Conservation (phyloP, 345 rosid genomes). For the Psidium friedrichsthalianum region DNA sequence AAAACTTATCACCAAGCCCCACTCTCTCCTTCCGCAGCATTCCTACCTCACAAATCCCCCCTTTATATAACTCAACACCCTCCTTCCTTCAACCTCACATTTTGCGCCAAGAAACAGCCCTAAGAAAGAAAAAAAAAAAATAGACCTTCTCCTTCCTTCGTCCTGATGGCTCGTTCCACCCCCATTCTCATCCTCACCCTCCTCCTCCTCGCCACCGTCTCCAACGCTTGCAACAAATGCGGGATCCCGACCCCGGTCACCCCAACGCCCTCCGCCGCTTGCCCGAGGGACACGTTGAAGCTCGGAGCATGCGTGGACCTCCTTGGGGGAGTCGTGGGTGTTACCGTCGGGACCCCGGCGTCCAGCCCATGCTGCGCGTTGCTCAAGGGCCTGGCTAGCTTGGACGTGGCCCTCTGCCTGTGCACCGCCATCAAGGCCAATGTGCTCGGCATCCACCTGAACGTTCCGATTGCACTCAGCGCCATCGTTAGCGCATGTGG, state of each 20-base stretch:
- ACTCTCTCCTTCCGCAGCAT: constrained; percentile 26
- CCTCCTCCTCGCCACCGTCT: constrained; percentile 13
- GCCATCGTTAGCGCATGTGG: constrained; percentile 28
- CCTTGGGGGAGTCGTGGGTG: constrained; percentile 23
- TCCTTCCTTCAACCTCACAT: not conserved
- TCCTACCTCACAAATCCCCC: constrained; percentile 18
- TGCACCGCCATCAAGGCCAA: constrained; percentile 53
- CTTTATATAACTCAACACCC: constrained; percentile 5
- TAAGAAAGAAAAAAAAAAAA: not conserved
- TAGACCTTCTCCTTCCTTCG: not conserved
- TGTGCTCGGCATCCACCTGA: constrained; percentile 36
- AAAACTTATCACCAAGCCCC: constrained; percentile 2
- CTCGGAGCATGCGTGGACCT: constrained; percentile 39
- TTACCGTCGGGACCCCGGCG: constrained; percentile 21
- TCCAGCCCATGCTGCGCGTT: constrained; percentile 38
- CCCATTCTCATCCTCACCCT: constrained; percentile 19
- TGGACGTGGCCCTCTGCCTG: constrained; percentile 50
- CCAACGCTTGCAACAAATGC: constrained; percentile 24
- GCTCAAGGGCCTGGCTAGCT: constrained; percentile 26
- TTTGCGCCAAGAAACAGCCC: not conserved
- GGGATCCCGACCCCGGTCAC: not conserved
- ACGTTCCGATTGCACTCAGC: constrained; percentile 26
- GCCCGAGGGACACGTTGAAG: constrained; percentile 38
- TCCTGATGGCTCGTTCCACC: constrained; percentile 30
- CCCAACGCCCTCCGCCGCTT: constrained; percentile 2